Evolutionary conservation across 2,329 filamentous ascomycete species (phyloP).

Genomic region (Fusarium mangiferae): DNA sequence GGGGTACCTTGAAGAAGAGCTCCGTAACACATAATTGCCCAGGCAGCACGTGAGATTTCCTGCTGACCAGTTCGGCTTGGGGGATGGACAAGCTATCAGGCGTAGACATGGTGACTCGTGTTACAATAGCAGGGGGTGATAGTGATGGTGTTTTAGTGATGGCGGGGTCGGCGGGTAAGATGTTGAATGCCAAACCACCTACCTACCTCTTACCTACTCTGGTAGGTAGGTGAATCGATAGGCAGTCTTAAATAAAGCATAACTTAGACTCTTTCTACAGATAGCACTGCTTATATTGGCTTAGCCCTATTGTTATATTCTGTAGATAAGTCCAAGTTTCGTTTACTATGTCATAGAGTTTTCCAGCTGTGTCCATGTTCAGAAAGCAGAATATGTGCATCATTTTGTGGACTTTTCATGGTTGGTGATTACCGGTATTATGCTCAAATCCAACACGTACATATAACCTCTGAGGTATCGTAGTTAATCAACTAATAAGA

Average conservation of each 20-base stretch:
- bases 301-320: background rate
- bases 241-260: background rate
- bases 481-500: background rate
- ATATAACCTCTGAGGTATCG: background rate
- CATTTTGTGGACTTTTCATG: no score
- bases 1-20: constrained; percentile 86
- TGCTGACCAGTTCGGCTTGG: constrained; percentile 54
- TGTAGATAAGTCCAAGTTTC: background rate
- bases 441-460: background rate
- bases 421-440: no score
- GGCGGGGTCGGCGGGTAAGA: constrained; percentile 25
- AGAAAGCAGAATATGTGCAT: accelerated
- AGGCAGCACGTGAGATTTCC: constrained; percentile 56
- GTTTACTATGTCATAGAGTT: background rate
- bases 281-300: background rate
- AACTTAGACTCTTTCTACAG: background rate
- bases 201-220: background rate
- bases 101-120: constrained; percentile 13
- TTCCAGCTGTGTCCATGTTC: no score
- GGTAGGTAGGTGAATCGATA: background rate
- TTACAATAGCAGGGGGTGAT: background rate
- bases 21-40: constrained; percentile 82
- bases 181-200: background rate
- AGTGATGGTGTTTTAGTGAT: constrained; percentile 16
- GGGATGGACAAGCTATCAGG: constrained; percentile 44